Conservation (phyloP, 108 stramenopile genomes). For the Stephanodiscus triporus region DNA sequence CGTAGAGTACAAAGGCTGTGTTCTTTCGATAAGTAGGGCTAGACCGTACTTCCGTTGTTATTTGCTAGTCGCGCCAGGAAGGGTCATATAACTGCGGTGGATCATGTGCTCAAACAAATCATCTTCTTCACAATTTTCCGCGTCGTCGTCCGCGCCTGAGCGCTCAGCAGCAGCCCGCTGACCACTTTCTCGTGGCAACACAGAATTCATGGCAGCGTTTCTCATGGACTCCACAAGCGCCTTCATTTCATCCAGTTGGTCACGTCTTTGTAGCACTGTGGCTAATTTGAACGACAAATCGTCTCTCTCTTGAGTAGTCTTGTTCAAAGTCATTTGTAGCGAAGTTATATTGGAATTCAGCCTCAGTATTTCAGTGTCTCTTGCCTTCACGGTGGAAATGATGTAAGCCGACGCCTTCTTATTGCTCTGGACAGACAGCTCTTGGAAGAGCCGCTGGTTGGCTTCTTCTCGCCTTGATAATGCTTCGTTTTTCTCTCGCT, state of each 20-base stretch:
- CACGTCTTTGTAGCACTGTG: conserved; percentile 25
- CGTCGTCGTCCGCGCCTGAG: neutral
- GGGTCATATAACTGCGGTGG: conserved; percentile 17
- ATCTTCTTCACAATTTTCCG: conserved; percentile 16
- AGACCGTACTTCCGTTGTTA: conserved; percentile 7
- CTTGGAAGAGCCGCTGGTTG: conserved; percentile 26
- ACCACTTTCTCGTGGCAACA: neutral
- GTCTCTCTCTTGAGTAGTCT: conserved; percentile 19
- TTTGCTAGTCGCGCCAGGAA: neutral
- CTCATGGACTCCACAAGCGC: conserved; percentile 28
- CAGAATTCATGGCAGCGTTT: conserved; percentile 1
- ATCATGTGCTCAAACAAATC: conserved; percentile 31
- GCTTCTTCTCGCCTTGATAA: conserved; percentile 20
- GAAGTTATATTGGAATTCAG: conserved; percentile 17
- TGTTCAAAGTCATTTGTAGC: conserved; percentile 14
- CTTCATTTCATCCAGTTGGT: conserved; percentile 40
- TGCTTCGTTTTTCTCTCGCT: conserved; percentile 33
- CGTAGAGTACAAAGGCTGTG: too few relatives aligned
- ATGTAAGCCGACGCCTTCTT: conserved; percentile 45
- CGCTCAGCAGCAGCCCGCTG: neutral
- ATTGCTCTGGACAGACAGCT: conserved; percentile 28
- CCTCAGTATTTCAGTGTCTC: conserved; percentile 34
- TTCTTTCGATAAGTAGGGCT: too few relatives aligned
- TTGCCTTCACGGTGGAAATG: conserved; percentile 28
- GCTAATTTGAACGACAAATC: conserved; percentile 17